Percentiles rank a stretch among this genome's conserved stretches.
These are phyloP conservation scores for Apostasia shenzhenica DNA, from an alignment of 106 monocot genomes.

Conservation along the genomic window DNA sequence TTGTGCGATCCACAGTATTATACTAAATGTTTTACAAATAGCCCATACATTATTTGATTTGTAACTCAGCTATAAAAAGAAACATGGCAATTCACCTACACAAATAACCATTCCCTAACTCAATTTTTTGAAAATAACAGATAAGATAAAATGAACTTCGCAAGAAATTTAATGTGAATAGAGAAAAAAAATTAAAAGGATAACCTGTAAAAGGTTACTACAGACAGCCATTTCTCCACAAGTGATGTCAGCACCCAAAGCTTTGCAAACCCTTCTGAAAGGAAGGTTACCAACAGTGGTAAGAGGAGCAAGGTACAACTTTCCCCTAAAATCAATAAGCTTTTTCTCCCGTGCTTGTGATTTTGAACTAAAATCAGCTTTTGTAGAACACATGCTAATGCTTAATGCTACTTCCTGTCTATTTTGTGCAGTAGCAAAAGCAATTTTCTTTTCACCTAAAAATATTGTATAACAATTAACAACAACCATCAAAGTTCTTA, in stretches of 20 bases:
- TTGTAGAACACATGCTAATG: constrained; percentile 18
- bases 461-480: background rate
- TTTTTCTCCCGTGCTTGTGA: constrained; percentile 65
- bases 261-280: constrained; percentile 85
- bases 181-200: background rate
- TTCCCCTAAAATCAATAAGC: constrained; percentile 85
- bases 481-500: background rate
- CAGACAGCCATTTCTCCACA: constrained; percentile 99
- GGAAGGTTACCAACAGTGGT: constrained; percentile 98
- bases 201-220: constrained; percentile 89
- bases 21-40: no score
- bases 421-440: background rate
- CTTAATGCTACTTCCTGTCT: constrained; percentile 11
- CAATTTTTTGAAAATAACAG: no score
- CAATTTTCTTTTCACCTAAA: background rate
- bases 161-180: no score
- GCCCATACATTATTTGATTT: no score
- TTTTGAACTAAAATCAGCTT: constrained; percentile 30
- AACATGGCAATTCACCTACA: no score
- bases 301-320: constrained; percentile 89
- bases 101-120: no score
- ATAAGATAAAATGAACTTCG: no score
- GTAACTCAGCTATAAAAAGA: no score
- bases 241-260: constrained; percentile 84
- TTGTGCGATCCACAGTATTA: no score